Evolutionary conservation across 495 filamentous ascomycete species (phyloP).

Genomic region (Xylaria cubensis): DNA sequence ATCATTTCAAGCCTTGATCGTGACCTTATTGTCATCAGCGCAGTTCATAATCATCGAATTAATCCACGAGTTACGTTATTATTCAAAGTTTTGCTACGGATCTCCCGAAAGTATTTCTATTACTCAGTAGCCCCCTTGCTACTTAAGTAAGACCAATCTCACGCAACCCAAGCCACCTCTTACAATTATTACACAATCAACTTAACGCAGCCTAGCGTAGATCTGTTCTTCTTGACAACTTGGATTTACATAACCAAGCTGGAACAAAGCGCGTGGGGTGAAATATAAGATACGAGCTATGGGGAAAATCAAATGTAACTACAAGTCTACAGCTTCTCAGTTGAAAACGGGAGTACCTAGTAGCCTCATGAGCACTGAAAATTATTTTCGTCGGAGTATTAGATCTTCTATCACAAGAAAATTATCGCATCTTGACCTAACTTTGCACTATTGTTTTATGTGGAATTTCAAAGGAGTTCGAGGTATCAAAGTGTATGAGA

Average conservation of each 20-base stretch:
- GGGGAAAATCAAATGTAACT: not conserved
- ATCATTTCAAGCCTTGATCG: not conserved
- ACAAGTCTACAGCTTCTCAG: not conserved
- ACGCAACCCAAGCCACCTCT: not conserved
- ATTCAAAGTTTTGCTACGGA: not conserved
- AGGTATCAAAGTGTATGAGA: not conserved
- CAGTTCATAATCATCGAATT: not conserved
- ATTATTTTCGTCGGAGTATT: not conserved
- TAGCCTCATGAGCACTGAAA: not conserved
- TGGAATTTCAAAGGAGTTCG: too few relatives aligned
- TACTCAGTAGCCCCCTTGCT: not conserved
- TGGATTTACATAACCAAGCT: slow-evolving; percentile 4
- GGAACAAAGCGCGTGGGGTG: not conserved
- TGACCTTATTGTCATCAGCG: not conserved
- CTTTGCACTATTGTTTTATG: not conserved
- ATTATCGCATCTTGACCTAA: not conserved
- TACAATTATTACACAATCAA: not conserved
- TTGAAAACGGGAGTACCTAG: not conserved
- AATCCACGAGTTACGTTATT: not conserved
- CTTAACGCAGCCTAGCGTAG: not conserved
- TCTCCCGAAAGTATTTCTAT: not conserved
- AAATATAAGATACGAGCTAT: not conserved
- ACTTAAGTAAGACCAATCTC: not conserved
- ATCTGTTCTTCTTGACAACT: not conserved
- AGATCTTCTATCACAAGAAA: not conserved